Base-by-base conservation (phyloP, 208 protist species). In the Phytomonas serpens region DNA sequence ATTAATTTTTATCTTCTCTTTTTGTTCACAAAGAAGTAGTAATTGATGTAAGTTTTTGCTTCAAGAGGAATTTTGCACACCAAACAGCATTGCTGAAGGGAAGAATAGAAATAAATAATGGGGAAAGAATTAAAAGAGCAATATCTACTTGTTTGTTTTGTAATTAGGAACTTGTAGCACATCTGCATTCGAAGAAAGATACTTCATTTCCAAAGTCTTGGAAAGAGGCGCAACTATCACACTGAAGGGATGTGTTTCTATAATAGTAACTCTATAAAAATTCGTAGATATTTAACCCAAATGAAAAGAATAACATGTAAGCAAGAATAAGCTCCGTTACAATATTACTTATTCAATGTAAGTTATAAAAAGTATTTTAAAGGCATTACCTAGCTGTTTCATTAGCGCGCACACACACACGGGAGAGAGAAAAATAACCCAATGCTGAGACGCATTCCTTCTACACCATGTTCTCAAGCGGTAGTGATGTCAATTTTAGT, bases 251-350 rank as follows among this genome's bases (percentile, higher is more conserved):
- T 36, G 27, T 30, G 33, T 4, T 11, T 30, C 27, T 64, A 0
- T 33, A 71, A 29, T 38, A 71, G 63, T 38, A 32, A 10, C 14
- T 36, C n/a, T 63, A 71, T 38, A 40, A 62, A 71, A 71, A 64
- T 37, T 31, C n/a, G 36, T 47, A 71, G 23, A 71, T 36, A 31
- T 61, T 1, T 3, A 71, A 31, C 29, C 34, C 2, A 66, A 2
- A 66, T 66, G 6, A 10, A 38, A 66, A 38, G 29, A 29, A 66
- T 10, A 66, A 23, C 14, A 66, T 16, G 7, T 38, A 34, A n/a
- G 27, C 23, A 27, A 57, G 16, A 27, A 19, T 27, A 19, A 11
- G 23, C 19, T 27, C 23, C 47, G 23, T 27, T 1, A 27, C 6
- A 16, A 19, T 23, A 57, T 27, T 57, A 57, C 23, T 9, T 57